A percentile compares a stretch with the other conserved stretches of the same genome.
phyloP scores from a whole-genome alignment of 176 grass and related monocot genomes.

The Pontederia paniculata region DNA sequence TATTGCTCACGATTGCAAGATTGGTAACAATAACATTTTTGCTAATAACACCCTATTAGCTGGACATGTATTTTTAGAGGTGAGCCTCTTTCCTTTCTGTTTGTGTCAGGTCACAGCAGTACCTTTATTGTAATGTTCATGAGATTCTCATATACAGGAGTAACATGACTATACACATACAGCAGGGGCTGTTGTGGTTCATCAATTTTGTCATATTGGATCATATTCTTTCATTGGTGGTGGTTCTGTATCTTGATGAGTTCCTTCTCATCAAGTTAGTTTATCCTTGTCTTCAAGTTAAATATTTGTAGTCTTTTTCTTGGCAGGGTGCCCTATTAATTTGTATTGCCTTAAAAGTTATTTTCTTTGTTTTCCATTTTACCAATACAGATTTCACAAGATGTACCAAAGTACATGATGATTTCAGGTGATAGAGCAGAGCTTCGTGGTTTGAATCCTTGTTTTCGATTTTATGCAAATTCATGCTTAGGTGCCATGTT shows the following conservation, averaged over 20 bases:
- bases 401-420: slow-evolving; percentile 90
- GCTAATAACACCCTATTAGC: slow-evolving; percentile 79
- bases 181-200: slow-evolving; percentile 60
- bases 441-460: slow-evolving; percentile 65
- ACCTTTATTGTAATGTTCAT: background rate
- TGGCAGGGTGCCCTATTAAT: too few relatives aligned
- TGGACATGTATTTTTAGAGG: slow-evolving; percentile 77
- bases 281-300: too few relatives aligned
- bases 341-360: too few relatives aligned
- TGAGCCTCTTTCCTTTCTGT: too few relatives aligned
- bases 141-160: slow-evolving; percentile 24
- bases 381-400: slow-evolving; percentile 59
- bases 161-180: slow-evolving; percentile 61
- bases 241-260: slow-evolving; percentile 24
- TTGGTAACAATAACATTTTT: slow-evolving; percentile 89
- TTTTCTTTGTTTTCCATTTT: too few relatives aligned
- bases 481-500: too few relatives aligned
- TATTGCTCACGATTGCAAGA: slow-evolving; percentile 91
- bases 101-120: too few relatives aligned
- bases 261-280: too few relatives aligned
- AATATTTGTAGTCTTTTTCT: too few relatives aligned
- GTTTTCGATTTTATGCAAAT: background rate
- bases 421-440: slow-evolving; percentile 72
- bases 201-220: slow-evolving; percentile 93
- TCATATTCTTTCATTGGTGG: slow-evolving; percentile 81